Evolutionary conservation across 148 eudicot species (phyloP), one percentile per base, ranked within the genome.

Genomic region (Camellia granthamiana): DNA sequence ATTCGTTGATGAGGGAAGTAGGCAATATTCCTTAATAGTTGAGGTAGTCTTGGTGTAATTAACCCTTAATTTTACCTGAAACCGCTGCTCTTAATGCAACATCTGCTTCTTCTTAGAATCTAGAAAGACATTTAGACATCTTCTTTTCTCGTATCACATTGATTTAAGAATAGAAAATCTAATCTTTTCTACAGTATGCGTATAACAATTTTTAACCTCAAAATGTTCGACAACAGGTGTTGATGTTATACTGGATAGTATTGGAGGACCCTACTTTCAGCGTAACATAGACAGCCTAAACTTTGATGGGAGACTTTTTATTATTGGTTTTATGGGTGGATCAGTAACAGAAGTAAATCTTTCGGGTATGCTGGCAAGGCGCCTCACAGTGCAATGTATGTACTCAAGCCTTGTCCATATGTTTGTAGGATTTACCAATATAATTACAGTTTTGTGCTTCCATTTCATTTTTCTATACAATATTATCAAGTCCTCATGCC

Each of bases 281-380:
- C 83, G 88, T 49, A 95, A 95, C 80, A 85, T 95, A 56, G 97
- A 93, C 76, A 88, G 94, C 89, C 89, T 95, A 80, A 89, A 89
- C 77, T 58, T 90, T 23, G 97, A 89, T 85, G 98, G 98, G n/a
- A 90, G 98, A 82, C 98, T 95, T 78, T 95, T 93, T 88, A 91
- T 95, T 54, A 93, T 95, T 59, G 97, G 97, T 55, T 85, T 91
- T 52, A 91, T 90, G 97, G 98, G 98, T 83, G 98, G 98, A 81
- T 62, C 83, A 7, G 76, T 71, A 63, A 75, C 93, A 64, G 87
- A 95, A 88, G 87, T 85, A 41, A 92, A 92, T 78, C 92, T 95
- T 79, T 84, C 75, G 18, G 73, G 81, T 80, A 55, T 95, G 81
- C 85, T 92, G 66, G 90, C 90, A 42, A 89, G 78, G 77, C 94